Percentiles rank a stretch among this genome's conserved stretches.
These are phyloP conservation scores for Pythium monospermum DNA, from an alignment of 352 stramenopile species.

Conservation along the genomic window DNA sequence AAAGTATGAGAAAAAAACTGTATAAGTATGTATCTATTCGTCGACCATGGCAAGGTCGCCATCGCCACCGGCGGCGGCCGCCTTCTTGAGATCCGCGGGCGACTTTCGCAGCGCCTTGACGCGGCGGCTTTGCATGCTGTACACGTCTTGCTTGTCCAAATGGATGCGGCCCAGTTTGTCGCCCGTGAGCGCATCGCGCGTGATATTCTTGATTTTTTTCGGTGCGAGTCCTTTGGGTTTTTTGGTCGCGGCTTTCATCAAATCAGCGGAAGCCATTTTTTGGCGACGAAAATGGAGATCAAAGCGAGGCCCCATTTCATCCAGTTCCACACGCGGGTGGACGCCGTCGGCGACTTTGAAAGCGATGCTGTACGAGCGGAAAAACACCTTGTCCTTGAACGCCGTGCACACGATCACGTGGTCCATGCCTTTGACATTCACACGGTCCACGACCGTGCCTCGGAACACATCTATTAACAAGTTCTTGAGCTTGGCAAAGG, in stretches of 20 bases:
- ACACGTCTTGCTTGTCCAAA: constrained; percentile 97
- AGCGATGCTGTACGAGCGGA: constrained; percentile 95
- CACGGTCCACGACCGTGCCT: constrained; percentile 92
- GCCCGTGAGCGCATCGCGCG: constrained; percentile 95
- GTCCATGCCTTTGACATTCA: constrained; percentile 96
- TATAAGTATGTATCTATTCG: constrained; percentile 32
- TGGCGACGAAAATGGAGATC: constrained; percentile 91
- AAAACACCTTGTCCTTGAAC: constrained; percentile 89
- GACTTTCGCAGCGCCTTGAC: constrained; percentile 92
- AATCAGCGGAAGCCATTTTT: constrained; percentile 93
- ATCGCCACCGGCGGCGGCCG: constrained; percentile 20
- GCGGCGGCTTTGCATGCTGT: constrained; percentile 93
- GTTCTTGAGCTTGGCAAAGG: constrained; percentile 93
- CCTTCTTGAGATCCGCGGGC: constrained; percentile 72
- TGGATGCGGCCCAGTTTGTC: constrained; percentile 98
- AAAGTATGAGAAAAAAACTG: not conserved
- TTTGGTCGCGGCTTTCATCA: constrained; percentile 95
- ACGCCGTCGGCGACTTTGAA: constrained; percentile 89
- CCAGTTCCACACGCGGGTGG: constrained; percentile 82
- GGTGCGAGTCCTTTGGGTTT: constrained; percentile 88
- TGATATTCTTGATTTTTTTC: constrained; percentile 98
- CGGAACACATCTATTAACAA: constrained; percentile 96
- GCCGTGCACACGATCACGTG: constrained; percentile 97
- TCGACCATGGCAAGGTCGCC: constrained; percentile 28
- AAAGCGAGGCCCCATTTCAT: constrained; percentile 89